Evolutionary conservation across 768 basidiomycete species (phyloP), one percentile per base, ranked within the genome.

Genomic region (Psilocybe cubensis): DNA sequence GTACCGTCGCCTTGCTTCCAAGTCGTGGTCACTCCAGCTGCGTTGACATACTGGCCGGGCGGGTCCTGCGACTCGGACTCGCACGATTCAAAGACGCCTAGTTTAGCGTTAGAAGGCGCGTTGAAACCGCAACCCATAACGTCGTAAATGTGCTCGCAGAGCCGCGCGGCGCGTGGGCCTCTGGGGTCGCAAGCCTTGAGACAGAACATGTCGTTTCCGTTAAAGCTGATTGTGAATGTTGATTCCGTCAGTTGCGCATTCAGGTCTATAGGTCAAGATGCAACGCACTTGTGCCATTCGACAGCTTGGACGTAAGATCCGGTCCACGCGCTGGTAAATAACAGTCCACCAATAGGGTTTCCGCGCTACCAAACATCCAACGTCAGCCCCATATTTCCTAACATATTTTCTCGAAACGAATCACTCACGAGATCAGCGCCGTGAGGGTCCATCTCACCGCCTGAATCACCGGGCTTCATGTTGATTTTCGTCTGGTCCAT

Each of bases 391-490:
- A 52, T 27, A 6, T 41, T 17, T 31, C 35, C 28, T 35, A 17
- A 23, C 25, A 11, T 20, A 51, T 17, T 38, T 53, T 12, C 31
- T 33, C 1, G 12, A 23, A 54, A 9, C 12, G 38, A 3, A 38
- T 6, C 14, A 65, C 70, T 47, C 45, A 69, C 75, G 31, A 66
- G 46, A 67, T 91, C 89, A 57, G 88, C 88, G 44, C 90, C 89
- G 58, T 88, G 86, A 10, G 88, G 84, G 69, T 92, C 87, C 60
- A 91, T 82, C 71, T 93, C 92, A 50, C 92, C 92, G 58, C 92
- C 92, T 27, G 67, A 80, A 65, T 94, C 92, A 4, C 59, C 71
- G 0, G 69, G 21, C 2, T 70, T 56, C 41, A 93, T 67, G 70
- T 90, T 78, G 62, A 94, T 72, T 49, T 69, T 62, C 3, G 74